Evolutionary conservation across 495 filamentous ascomycete species (phyloP).

Genomic region (Penicillium robsamsonii): DNA sequence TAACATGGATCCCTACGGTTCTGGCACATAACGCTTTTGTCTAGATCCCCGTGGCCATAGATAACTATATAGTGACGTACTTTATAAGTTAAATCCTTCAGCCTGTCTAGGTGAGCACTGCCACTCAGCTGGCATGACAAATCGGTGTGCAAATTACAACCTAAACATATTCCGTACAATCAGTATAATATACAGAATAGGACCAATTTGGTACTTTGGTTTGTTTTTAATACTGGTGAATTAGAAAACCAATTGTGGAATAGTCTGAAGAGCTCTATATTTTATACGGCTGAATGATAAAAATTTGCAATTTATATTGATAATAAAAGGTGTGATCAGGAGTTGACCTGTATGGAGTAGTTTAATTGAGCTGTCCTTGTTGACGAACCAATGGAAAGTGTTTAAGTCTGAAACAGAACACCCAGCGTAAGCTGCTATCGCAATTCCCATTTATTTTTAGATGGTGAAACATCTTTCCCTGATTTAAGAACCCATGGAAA

Average conservation of each 20-base stretch:
- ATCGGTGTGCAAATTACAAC: background rate
- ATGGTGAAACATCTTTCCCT: constrained; percentile 1
- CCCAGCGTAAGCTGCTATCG: background rate
- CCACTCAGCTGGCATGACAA: background rate
- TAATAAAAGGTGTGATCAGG: background rate
- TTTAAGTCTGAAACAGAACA: constrained; percentile 1
- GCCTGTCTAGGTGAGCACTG: background rate
- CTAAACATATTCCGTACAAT: background rate
- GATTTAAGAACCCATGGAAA: background rate
- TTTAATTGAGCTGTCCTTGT: background rate
- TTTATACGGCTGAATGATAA: background rate
- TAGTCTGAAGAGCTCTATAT: background rate
- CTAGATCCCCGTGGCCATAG: background rate
- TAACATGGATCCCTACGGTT: background rate
- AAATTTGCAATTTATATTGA: background rate
- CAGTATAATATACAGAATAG: background rate
- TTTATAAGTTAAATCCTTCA: background rate
- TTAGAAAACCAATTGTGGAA: background rate
- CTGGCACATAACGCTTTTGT: background rate
- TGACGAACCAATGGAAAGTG: background rate
- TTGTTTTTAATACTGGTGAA: background rate
- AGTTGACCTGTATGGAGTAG: background rate
- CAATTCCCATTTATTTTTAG: constrained; percentile 4
- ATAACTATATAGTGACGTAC: too few species aligned
- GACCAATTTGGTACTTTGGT: background rate